Evolutionary conservation across 2,329 filamentous ascomycete genomes (phyloP).

Genomic region (Fusarium coicis): DNA sequence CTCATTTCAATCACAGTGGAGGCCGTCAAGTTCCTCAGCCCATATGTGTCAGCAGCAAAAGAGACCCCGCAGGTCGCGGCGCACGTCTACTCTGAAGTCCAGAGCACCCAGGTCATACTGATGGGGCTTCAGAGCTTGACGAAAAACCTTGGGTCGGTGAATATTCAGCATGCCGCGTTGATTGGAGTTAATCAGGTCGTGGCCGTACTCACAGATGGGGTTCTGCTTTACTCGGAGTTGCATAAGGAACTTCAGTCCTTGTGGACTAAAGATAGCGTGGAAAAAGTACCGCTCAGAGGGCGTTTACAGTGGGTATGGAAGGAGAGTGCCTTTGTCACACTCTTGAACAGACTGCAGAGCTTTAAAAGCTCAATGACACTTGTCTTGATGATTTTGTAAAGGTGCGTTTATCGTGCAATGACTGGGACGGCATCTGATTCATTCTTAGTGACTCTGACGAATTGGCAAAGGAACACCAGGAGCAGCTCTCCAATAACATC

Average conservation of each 20-base stretch:
- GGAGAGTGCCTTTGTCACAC: not conserved
- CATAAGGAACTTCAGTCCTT: constrained; percentile 2
- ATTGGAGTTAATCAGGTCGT: constrained; percentile 1
- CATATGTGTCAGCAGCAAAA: constrained; percentile 17
- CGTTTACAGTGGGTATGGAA: not conserved
- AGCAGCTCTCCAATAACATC: not conserved
- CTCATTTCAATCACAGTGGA: not conserved
- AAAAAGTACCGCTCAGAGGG: not conserved
- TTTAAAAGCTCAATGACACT: constrained; percentile 21
- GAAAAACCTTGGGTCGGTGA: fast-evolving
- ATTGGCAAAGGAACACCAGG: not conserved
- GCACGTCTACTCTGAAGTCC: constrained; percentile 16
- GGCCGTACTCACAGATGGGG: not conserved
- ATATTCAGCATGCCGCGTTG: not conserved
- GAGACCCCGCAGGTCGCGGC: constrained; percentile 24
- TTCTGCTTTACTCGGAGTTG: constrained; percentile 21
- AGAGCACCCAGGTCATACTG: constrained; percentile 12
- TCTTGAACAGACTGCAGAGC: not conserved
- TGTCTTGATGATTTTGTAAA: constrained; percentile 1
- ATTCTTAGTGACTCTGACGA: not conserved
- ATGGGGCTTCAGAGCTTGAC: constrained; percentile 1
- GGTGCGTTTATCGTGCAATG: fast-evolving
- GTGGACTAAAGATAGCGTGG: fast-evolving
- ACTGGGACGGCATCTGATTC: fast-evolving
- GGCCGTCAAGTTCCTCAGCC: not conserved